Conservation (phyloP, 352 stramenopile species). For the Globisporangium paddicum region DNA sequence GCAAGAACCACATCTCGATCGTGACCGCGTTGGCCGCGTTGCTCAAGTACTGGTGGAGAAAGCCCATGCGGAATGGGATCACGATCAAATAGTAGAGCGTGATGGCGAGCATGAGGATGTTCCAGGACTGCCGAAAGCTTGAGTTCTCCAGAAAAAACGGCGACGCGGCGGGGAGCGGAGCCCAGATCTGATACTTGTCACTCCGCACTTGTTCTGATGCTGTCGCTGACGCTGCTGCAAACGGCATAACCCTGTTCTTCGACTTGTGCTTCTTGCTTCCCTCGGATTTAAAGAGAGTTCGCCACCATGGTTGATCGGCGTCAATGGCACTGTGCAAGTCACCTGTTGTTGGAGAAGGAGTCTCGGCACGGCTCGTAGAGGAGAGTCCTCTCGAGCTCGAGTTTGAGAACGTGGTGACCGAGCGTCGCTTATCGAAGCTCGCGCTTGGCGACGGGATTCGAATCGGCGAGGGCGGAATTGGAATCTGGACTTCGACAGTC, state of each 20-base stretch:
- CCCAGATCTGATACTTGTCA: slow-evolving; percentile 23
- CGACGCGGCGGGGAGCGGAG: not conserved
- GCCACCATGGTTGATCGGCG: not conserved
- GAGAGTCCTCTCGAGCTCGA: not conserved
- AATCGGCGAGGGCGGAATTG: not conserved
- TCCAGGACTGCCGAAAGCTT: slow-evolving; percentile 44
- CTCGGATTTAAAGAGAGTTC: not conserved
- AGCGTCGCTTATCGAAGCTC: not conserved
- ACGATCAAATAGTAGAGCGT: slow-evolving; percentile 53
- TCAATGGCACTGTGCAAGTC: not conserved
- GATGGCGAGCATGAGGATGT: slow-evolving; percentile 44
- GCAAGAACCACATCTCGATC: slow-evolving; percentile 32
- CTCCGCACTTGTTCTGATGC: not conserved
- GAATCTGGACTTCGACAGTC: slow-evolving; percentile 2
- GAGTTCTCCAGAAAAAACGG: slow-evolving; percentile 28
- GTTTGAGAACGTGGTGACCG: not conserved
- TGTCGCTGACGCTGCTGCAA: not conserved
- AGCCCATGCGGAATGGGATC: slow-evolving; percentile 55
- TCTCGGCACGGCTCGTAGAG: not conserved
- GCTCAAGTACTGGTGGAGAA: slow-evolving; percentile 48
- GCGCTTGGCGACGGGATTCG: not conserved
- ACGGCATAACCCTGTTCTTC: slow-evolving; percentile 1
- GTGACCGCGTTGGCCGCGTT: slow-evolving; percentile 14
- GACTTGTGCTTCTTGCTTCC: not conserved
- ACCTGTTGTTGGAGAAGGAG: not conserved